These are phyloP conservation scores for Pseudophaeomoniella oleicola DNA, from an alignment of 2,329 filamentous ascomycete genomes.

Conservation along the genomic window DNA sequence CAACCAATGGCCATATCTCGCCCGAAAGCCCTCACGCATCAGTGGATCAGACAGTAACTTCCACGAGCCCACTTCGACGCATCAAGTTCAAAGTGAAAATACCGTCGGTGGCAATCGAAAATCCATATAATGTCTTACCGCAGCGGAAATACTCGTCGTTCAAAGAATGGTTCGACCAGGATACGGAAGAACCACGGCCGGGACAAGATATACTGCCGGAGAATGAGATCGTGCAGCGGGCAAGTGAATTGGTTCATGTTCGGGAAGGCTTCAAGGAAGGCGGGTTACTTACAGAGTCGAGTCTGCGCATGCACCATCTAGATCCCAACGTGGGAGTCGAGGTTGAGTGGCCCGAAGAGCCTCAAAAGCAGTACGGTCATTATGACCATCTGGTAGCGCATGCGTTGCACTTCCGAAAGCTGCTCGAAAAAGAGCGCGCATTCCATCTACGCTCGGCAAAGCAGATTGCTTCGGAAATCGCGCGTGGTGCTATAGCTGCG, in stretches of 20 bases:
- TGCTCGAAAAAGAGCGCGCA: slow-evolving; percentile 66
- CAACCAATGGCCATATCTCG: neutral
- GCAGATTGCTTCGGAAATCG: slow-evolving; percentile 44
- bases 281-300: slow-evolving; percentile 54
- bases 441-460: slow-evolving; percentile 65
- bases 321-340: slow-evolving; percentile 40
- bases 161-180: slow-evolving; percentile 49
- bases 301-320: slow-evolving; percentile 35
- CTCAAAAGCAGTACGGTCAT: slow-evolving; percentile 69
- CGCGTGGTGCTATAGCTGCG: neutral
- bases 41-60: slow-evolving; percentile 9
- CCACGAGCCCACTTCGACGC: slow-evolving; percentile 13
- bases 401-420: slow-evolving; percentile 61
- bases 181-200: slow-evolving; percentile 27
- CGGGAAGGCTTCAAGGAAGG: slow-evolving; percentile 61
- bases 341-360: slow-evolving; percentile 60
- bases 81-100: slow-evolving; percentile 36
- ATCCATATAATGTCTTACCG: slow-evolving; percentile 35
- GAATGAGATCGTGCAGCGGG: slow-evolving; percentile 53
- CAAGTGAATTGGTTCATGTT: slow-evolving; percentile 51
- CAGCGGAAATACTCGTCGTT: slow-evolving; percentile 35
- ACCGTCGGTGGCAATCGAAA: slow-evolving; percentile 33
- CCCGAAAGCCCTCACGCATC: neutral
- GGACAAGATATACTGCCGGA: slow-evolving; percentile 35
- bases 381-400: slow-evolving; percentile 73